Conservation (phyloP, 257 asterid genomes). For the Scutellaria baicalensis region DNA sequence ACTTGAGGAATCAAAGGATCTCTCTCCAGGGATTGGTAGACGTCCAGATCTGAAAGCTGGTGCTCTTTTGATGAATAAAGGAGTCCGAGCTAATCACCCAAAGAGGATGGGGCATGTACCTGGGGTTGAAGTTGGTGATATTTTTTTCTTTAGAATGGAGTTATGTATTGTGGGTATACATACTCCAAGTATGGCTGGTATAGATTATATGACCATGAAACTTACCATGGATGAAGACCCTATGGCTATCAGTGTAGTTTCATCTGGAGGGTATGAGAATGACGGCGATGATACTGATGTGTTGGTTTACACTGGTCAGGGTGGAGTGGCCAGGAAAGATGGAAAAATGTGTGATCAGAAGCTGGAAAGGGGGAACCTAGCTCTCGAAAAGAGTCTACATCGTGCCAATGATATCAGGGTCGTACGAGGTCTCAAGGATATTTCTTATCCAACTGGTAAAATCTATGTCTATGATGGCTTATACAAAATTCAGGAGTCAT, state of each 20-base stretch:
- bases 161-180: conserved; percentile 78
- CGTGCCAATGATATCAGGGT: conserved; percentile 55
- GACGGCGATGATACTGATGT: conserved; percentile 66
- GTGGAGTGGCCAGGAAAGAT: conserved; percentile 76
- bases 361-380: conserved; percentile 75
- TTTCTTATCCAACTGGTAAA: conserved; percentile 36
- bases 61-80: conserved; percentile 55
- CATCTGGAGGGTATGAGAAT: conserved; percentile 91
- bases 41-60: conserved; percentile 77
- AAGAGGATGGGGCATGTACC: conserved; percentile 73
- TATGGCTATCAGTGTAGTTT: conserved; percentile 83
- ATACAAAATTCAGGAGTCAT: conserved; percentile 68
- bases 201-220: conserved; percentile 71
- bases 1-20: conserved; percentile 54
- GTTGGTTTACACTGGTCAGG: conserved; percentile 76
- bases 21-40: conserved; percentile 14
- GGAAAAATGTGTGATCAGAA: conserved; percentile 82
- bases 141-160: conserved; percentile 88
- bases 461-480: conserved; percentile 86
- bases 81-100: conserved; percentile 49
- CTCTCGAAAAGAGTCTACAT: conserved; percentile 49
- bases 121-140: conserved; percentile 85
- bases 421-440: conserved; percentile 41
- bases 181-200: conserved; percentile 91
- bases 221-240: conserved; percentile 67